A percentile compares a stretch with the other conserved stretches of the same genome.
These are phyloP conservation scores for Geotrichum carabidarum DNA, from an alignment of 1,139 yeast species.

Conservation along the genomic window DNA sequence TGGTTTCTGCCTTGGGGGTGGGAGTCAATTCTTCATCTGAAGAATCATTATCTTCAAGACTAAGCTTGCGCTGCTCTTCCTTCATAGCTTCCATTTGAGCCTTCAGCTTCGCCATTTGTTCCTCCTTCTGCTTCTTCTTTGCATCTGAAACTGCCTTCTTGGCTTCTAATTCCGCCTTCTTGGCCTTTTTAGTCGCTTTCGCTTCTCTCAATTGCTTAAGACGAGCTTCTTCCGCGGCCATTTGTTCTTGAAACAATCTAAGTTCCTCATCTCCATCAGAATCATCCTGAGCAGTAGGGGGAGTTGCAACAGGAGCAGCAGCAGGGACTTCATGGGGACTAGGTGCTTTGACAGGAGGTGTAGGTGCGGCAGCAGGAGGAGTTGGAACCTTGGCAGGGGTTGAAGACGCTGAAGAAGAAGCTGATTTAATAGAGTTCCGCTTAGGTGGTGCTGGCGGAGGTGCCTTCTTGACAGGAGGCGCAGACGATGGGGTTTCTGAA, in stretches of 20 bases:
- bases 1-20: slow-evolving; percentile 18
- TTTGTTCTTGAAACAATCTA: slow-evolving; percentile 45
- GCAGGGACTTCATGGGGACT: slow-evolving; percentile 12
- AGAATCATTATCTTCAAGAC: slow-evolving; percentile 23
- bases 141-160: slow-evolving; percentile 42
- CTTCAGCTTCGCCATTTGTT: slow-evolving; percentile 53
- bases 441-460: slow-evolving; percentile 21
- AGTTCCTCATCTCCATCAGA: slow-evolving; percentile 46
- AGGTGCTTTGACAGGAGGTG: slow-evolving; percentile 6
- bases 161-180: slow-evolving; percentile 27
- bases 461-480: slow-evolving; percentile 22
- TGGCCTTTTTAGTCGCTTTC: slow-evolving; percentile 31
- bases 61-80: slow-evolving; percentile 38
- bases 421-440: slow-evolving; percentile 7
- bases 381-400: slow-evolving; percentile 6
- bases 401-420: background rate
- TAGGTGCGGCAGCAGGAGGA: background rate
- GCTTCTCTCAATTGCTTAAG: slow-evolving; percentile 29
- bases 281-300: slow-evolving; percentile 24
- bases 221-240: slow-evolving; percentile 38
- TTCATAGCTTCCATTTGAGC: slow-evolving; percentile 59
- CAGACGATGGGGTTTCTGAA: slow-evolving; percentile 19
- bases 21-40: slow-evolving; percentile 29
- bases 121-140: slow-evolving; percentile 52
- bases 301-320: slow-evolving; percentile 6